Evolutionary conservation across 2,329 filamentous ascomycete species (phyloP).

Genomic region (Fusarium lyarnte): DNA sequence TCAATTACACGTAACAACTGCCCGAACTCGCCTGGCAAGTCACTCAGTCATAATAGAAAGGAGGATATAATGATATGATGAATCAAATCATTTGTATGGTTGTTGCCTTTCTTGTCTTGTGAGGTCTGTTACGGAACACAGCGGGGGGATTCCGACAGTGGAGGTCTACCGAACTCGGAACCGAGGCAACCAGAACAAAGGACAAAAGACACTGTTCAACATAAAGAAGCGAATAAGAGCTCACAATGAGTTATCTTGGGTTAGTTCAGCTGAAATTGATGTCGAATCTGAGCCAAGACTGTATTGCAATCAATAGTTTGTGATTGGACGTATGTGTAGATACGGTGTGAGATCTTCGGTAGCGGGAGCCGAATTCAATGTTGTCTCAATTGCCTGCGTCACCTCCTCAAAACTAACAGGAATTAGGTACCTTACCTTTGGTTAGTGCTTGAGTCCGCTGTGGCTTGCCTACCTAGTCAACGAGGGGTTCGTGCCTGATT

Average conservation of each 20-base stretch:
- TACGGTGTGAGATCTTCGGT: not conserved
- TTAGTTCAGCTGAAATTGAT: not conserved
- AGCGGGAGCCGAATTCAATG: slow-evolving; percentile 1
- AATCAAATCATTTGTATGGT: not conserved
- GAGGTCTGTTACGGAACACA: not conserved
- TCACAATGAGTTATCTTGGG: not conserved
- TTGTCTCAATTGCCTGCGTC: slow-evolving; percentile 4
- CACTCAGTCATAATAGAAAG: no score
- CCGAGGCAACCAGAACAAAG: not conserved
- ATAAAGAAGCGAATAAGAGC: not conserved
- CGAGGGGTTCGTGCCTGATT: slow-evolving; percentile 26
- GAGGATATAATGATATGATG: no score
- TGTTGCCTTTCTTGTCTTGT: not conserved
- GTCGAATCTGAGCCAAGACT: not conserved
- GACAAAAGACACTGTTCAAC: not conserved
- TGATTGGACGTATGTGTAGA: slow-evolving; percentile 1
- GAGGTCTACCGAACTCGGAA: slow-evolving; percentile 6
- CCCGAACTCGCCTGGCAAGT: no score
- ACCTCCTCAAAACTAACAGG: not conserved
- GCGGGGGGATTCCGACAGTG: not conserved
- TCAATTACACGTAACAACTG: not conserved
- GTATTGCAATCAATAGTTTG: not conserved
- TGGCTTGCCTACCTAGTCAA: slow-evolving; percentile 15
- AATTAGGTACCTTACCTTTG: not conserved
- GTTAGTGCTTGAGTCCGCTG: slow-evolving; percentile 11